These are phyloP conservation scores for Angophora floribunda DNA, from an alignment of 345 rosid species.

Conservation along the genomic window DNA sequence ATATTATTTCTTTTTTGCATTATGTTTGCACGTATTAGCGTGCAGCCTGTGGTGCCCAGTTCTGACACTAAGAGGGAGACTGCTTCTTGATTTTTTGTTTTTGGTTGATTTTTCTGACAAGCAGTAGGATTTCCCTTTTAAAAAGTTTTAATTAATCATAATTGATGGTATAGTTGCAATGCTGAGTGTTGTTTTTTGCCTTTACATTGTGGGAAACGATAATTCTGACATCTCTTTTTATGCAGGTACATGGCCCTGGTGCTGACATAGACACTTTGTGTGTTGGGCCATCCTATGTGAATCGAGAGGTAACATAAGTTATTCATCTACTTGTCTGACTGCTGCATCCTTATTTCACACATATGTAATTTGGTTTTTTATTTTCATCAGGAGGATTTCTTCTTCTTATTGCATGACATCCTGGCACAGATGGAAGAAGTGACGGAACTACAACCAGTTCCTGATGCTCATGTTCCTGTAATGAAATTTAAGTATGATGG, in stretches of 20 bases:
- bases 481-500: conserved; percentile 94
- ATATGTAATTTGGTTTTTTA: conserved; percentile 2
- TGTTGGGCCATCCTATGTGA: conserved; percentile 93
- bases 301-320: conserved; percentile 45
- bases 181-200: not conserved
- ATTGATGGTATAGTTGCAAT: not conserved
- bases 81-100: not conserved
- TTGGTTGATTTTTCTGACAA: not conserved
- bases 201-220: not conserved
- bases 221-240: not conserved
- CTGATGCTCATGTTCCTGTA: conserved; percentile 96
- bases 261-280: conserved; percentile 89
- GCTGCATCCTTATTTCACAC: not conserved
- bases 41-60: not conserved
- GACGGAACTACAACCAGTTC: conserved; percentile 85
- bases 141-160: not conserved
- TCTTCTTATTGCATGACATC: conserved; percentile 55
- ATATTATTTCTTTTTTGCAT: not conserved
- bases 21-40: not conserved
- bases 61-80: not conserved
- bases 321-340: not conserved
- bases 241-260: conserved; percentile 90
- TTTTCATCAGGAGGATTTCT: conserved; percentile 68
- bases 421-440: conserved; percentile 78
- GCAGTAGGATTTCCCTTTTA: not conserved